Percentiles rank a stretch among this genome's conserved stretches.
Conservation (phyloP, 176 grass and related monocot species). For the Echinochloa phyllopogon region DNA sequence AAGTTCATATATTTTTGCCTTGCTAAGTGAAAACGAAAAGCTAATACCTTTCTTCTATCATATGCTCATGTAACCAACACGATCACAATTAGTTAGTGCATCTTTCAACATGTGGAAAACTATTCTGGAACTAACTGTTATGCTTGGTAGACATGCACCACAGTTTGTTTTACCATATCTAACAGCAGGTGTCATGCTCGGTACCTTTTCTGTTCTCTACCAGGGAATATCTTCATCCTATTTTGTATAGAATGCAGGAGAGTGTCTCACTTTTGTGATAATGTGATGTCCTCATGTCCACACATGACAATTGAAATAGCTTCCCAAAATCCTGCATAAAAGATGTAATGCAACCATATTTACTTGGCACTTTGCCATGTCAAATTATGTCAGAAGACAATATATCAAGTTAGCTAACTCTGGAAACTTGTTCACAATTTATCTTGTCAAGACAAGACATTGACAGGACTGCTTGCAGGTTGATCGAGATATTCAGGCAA, state of each 20-base stretch:
- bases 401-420: slow-evolving; percentile 2
- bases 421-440: neutral
- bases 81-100: neutral
- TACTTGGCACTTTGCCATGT: neutral
- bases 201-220: neutral
- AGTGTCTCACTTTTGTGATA: slow-evolving; percentile 4
- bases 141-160: neutral
- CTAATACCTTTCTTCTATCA: neutral
- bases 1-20: neutral
- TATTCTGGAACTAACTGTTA: slow-evolving; percentile 1
- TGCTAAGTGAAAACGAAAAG: too few relatives aligned
- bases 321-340: neutral
- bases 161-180: neutral
- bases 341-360: neutral
- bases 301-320: neutral
- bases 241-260: neutral
- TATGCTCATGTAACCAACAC: neutral
- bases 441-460: neutral
- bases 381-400: neutral
- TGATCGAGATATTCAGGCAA: slow-evolving; percentile 32
- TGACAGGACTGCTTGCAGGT: slow-evolving; percentile 33
- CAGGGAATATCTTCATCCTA: neutral
- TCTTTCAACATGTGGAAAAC: neutral
- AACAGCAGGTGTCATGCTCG: neutral
- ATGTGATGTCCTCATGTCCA: neutral